Percentiles rank a stretch among this genome's conserved stretches.
Conservation (phyloP, 225 moss, liverwort and hornwort genomes). For the Lunularia cruciata region DNA sequence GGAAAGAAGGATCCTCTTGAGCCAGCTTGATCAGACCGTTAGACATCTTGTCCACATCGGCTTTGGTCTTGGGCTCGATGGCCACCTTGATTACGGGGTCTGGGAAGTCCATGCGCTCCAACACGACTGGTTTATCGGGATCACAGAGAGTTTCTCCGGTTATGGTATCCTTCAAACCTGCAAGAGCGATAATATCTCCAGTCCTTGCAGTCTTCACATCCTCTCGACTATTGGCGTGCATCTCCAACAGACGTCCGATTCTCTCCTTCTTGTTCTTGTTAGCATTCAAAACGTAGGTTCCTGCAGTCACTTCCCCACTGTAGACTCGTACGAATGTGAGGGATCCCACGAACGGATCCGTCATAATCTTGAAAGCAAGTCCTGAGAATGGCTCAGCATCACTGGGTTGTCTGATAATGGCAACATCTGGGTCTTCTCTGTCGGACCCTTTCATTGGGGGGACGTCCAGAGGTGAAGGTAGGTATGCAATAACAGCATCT, state of each 20-base stretch:
- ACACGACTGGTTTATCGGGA: conserved; percentile 72
- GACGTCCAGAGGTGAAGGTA: conserved; percentile 86
- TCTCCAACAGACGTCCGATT: conserved; percentile 88
- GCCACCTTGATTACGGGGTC: conserved; percentile 99
- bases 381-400: conserved; percentile 91
- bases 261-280: conserved; percentile 94
- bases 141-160: conserved; percentile 95
- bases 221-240: conserved; percentile 98
- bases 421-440: conserved; percentile 61
- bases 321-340: conserved; percentile 95
- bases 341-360: conserved; percentile 89
- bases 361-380: conserved; percentile 97
- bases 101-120: conserved; percentile 99
- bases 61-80: conserved; percentile 94
- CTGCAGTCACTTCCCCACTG: conserved; percentile 72
- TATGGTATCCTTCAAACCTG: conserved; percentile 94
- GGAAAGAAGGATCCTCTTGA: conserved; percentile 98
- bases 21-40: conserved; percentile 84
- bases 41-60: conserved; percentile 97
- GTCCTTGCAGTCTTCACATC: conserved; percentile 85
- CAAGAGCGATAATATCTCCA: conserved; percentile 92
- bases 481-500: conserved; percentile 83
- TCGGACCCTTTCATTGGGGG: conserved; percentile 96
- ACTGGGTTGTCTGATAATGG: conserved; percentile 64
- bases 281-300: conserved; percentile 82